These are phyloP conservation scores for Termitomyces sp. DNA, from an alignment of 768 basidiomycete genomes.

Conservation along the genomic window DNA sequence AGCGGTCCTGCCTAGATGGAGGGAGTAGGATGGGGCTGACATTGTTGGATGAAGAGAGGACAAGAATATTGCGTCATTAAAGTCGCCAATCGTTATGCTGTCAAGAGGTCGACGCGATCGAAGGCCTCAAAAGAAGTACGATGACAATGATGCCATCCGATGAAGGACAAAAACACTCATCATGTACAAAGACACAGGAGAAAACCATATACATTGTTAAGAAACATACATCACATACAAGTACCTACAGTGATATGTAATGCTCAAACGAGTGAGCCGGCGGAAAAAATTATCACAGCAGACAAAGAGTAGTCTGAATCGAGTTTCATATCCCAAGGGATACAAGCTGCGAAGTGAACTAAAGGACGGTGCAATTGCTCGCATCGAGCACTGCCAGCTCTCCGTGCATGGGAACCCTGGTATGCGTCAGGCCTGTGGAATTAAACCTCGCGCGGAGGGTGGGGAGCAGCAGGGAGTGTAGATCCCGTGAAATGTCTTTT, in stretches of 20 bases:
- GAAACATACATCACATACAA: not conserved
- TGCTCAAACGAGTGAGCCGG: conserved; percentile 15
- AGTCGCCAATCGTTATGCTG: not conserved
- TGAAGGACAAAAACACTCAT: not conserved
- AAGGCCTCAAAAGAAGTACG: not conserved
- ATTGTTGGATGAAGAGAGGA: conserved; percentile 1
- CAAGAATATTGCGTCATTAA: not conserved
- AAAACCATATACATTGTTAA: not conserved
- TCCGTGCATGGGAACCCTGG: conserved; percentile 12
- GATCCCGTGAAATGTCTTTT: not conserved
- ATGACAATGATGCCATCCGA: not conserved
- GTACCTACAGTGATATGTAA: not conserved
- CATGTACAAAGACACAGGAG: not conserved
- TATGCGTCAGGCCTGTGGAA: not conserved
- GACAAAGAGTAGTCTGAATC: conserved; percentile 62
- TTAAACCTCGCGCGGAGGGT: conserved; percentile 1
- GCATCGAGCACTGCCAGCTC: conserved; percentile 5
- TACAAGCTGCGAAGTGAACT: conserved; percentile 66
- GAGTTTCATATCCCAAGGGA: conserved; percentile 34
- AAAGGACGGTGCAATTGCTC: conserved; percentile 34
- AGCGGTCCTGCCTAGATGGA: conserved; percentile 26
- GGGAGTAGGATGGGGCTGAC: conserved; percentile 24
- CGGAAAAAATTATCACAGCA: conserved; percentile 27
- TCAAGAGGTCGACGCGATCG: not conserved
- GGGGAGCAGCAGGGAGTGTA: not conserved